phyloP scores from a whole-genome alignment of 805 yeast genomes.

The Wickerhamomyces rabaulensis region DNA sequence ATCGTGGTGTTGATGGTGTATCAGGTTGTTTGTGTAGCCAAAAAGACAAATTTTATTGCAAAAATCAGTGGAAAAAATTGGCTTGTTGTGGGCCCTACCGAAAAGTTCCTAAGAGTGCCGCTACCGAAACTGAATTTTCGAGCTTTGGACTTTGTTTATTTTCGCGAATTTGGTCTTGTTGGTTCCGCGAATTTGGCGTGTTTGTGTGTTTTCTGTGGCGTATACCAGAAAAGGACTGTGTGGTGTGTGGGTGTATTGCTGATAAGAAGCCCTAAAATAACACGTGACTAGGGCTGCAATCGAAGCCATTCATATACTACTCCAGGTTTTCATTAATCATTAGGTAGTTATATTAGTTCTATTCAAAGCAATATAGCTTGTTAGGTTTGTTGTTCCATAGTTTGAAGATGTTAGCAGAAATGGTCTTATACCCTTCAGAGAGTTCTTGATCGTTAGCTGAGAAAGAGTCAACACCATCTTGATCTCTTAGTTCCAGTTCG shows the following conservation, averaged over 20 bases:
- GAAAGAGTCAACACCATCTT: constrained; percentile 13
- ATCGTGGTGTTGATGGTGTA: neutral
- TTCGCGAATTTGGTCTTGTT: neutral
- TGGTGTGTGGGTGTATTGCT: neutral
- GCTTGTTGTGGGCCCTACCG: constrained; percentile 1
- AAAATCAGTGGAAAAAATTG: neutral
- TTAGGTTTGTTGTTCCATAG: constrained; percentile 24
- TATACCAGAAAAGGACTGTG: neutral
- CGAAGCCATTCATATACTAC: no score
- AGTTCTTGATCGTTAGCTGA: neutral
- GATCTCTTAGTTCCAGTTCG: constrained; percentile 20
- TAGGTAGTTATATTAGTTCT: neutral
- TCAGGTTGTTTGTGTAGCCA: neutral
- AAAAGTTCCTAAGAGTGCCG: neutral
- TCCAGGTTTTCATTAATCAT: neutral
- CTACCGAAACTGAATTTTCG: neutral
- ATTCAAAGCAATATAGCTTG: constrained; percentile 32
- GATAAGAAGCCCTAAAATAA: neutral
- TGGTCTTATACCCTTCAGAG: neutral
- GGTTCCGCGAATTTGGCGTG: neutral
- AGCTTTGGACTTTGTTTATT: neutral
- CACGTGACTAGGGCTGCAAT: neutral
- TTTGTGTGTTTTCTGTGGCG: neutral
- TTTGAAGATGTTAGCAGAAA: constrained; percentile 6
- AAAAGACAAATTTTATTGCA: neutral